Base-by-base conservation (phyloP, 257 asterid species). In the Vinca minor region DNA sequence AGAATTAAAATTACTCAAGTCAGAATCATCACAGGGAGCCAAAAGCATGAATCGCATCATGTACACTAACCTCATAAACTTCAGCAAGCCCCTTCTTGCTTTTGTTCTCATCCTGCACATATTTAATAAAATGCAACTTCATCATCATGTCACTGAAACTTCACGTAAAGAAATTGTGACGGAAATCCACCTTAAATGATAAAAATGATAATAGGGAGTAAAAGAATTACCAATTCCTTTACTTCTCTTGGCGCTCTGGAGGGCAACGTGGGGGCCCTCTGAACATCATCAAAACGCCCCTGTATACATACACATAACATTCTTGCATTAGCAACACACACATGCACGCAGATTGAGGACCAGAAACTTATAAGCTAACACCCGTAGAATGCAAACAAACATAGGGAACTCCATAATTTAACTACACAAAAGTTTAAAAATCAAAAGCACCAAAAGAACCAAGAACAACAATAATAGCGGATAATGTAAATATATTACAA, bases 61-160 rank as follows among this genome's bases (percentile, higher is more conserved):
- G 64, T 44, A 66, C 21, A 76, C 93, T 63, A 70, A 82, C 98
- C 96, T 84, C 99, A 60, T 93, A 93, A 68, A 87, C 74, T 73
- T 84, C 94, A 29, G 94, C 95, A 67, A 93, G 99, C 59, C 97
- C 96, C 74, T 87, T 87, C 67, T 86, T 77, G 92, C 95, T 93
- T 81, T 93, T 93, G 68, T 72, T 89, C 73, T 89, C 99, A 45
- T 93, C 95, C 99, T 93, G 88, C 76, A 80, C 63, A 66, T 14
- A 14, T 62, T 57, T 58, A 31, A 38, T 8, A 31, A 53, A 61
- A 48, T 13, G 20, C 28, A 59, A 15, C 18, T 17, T 54, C 29
- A 25, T 54, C 29, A 25, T 56, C 42, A 66, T 59, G 53, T 36
- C 44, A 64, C 52, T 17, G 34, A 8, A 53, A 52, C 47, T 56